These are phyloP conservation scores for Phyllosticta citribraziliensis DNA, from an alignment of 2,329 filamentous ascomycete species.

Conservation along the genomic window DNA sequence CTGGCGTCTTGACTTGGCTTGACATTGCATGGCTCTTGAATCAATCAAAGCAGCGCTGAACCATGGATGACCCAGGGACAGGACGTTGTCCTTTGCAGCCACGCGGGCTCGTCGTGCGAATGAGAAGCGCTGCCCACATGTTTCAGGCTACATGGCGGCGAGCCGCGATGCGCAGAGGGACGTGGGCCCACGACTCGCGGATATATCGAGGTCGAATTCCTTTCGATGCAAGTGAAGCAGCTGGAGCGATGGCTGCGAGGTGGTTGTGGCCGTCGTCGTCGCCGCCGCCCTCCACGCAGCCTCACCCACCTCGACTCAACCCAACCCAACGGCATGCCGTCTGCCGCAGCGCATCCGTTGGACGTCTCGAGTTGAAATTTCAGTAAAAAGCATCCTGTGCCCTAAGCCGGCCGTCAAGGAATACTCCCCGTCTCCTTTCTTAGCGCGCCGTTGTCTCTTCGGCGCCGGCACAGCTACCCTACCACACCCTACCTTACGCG, in stretches of 20 bases:
- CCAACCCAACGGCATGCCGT: not conserved
- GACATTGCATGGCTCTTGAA: not conserved
- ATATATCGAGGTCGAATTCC: too few species aligned
- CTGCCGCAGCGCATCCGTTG: not conserved
- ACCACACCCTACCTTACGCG: not conserved
- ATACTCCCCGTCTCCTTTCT: not conserved
- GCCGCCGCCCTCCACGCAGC: too few species aligned
- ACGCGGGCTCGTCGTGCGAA: constrained; percentile 9
- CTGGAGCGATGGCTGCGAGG: too few species aligned
- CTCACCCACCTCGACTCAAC: too few species aligned
- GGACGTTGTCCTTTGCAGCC: constrained; percentile 5
- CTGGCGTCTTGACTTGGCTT: too few species aligned
- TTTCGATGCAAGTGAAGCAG: too few species aligned
- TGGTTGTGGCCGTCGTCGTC: too few species aligned
- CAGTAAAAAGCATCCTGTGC: not conserved
- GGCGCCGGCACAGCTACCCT: not conserved
- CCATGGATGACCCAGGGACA: constrained; percentile 3
- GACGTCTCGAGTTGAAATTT: not conserved
- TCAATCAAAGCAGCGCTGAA: constrained; percentile 1
- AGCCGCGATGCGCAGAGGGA: not conserved
- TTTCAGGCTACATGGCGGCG: constrained; percentile 5
- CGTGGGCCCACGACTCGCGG: not conserved
- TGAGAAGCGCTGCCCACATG: constrained; percentile 3
- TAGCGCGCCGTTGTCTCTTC: not conserved
- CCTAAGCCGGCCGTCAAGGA: not conserved